A percentile compares a stretch with the other conserved stretches of the same genome.
phyloP scores from a whole-genome alignment of 2,329 filamentous ascomycete species.

The Nannizzia gypsea region DNA sequence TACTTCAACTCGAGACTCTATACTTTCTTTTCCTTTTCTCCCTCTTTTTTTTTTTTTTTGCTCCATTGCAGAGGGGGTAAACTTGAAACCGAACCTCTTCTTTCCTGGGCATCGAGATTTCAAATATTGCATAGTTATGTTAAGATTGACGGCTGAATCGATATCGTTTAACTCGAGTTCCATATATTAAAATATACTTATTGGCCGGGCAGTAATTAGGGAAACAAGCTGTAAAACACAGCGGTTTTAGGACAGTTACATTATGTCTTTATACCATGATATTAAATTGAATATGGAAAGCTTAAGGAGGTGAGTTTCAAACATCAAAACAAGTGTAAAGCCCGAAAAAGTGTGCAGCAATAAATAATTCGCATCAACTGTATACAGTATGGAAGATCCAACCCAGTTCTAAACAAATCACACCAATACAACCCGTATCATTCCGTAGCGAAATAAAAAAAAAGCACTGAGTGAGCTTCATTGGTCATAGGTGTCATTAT shows the following conservation, averaged over 20 bases:
- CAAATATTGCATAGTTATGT: no score
- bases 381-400: background rate
- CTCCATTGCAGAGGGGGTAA: background rate
- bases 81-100: background rate
- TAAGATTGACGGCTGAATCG: no score
- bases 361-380: background rate
- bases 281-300: background rate
- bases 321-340: background rate
- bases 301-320: no score
- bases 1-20: background rate
- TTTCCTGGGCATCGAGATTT: no score
- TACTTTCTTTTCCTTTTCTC: background rate
- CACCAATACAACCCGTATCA: background rate
- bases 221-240: no score
- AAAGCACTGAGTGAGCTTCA: background rate
- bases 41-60: background rate
- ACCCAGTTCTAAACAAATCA: background rate
- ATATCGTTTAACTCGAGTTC: no score
- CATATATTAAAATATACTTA: no score
- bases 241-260: background rate
- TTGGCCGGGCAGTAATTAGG: no score
- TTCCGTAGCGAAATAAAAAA: background rate
- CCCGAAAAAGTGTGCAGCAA: background rate
- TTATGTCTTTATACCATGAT: background rate
- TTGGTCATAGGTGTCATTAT: background rate